These are phyloP conservation scores for Panus rudis DNA, from an alignment of 768 basidiomycete species.

Conservation along the genomic window DNA sequence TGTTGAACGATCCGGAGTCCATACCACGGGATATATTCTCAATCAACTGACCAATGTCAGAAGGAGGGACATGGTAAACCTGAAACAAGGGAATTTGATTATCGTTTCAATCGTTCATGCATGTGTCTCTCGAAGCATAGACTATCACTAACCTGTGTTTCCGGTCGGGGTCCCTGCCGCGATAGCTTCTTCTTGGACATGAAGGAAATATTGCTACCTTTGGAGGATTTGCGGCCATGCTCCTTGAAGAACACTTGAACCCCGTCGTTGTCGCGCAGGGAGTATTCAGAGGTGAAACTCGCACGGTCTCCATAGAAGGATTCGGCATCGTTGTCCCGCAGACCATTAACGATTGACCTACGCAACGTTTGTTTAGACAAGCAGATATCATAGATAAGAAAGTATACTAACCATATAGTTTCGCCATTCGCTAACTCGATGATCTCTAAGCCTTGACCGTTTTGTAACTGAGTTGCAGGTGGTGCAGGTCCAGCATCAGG, in stretches of 20 bases:
- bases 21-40: conserved; percentile 76
- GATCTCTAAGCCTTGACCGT: conserved; percentile 65
- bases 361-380: conserved; percentile 12
- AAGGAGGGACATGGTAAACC: conserved; percentile 71
- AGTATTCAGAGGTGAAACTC: conserved; percentile 74
- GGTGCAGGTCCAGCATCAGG: conserved; percentile 25
- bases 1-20: conserved; percentile 82
- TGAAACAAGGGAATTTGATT: no score
- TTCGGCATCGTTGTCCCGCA: conserved; percentile 72
- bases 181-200: conserved; percentile 49
- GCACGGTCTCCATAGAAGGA: conserved; percentile 58
- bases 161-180: conserved; percentile 62
- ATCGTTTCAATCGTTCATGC: not conserved
- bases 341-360: conserved; percentile 79
- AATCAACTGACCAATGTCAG: conserved; percentile 77
- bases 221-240: conserved; percentile 60
- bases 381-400: not conserved
- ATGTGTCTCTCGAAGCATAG: not conserved
- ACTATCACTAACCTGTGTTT: conserved; percentile 63
- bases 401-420: conserved; percentile 62
- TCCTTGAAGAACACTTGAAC: conserved; percentile 74
- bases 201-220: conserved; percentile 52
- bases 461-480: conserved; percentile 21
- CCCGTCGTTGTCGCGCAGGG: conserved; percentile 46
- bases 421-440: conserved; percentile 84